Evolutionary conservation across 106 monocot species (phyloP).

Genomic region (Posidonia australis): DNA sequence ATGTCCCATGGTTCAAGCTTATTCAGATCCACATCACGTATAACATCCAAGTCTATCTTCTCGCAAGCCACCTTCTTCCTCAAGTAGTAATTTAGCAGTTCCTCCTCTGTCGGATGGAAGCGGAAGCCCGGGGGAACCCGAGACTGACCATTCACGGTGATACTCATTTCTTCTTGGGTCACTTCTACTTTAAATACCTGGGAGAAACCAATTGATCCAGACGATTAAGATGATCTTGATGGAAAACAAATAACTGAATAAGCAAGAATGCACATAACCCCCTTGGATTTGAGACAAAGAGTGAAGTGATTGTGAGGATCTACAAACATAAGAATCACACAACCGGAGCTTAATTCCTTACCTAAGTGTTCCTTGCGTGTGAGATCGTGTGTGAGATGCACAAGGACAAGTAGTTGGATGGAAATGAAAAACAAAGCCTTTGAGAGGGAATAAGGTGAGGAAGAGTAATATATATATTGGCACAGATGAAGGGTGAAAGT

Average conservation of each 20-base stretch:
- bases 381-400: neutral
- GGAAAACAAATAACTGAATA: too few species aligned
- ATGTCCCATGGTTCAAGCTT: conserved; percentile 99
- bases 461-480: conserved; percentile 4
- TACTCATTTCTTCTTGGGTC: conserved; percentile 47
- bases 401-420: neutral
- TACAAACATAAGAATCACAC: too few species aligned
- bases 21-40: conserved; percentile 86
- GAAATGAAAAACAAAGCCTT: neutral
- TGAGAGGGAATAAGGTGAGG: neutral
- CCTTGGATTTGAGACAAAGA: too few species aligned
- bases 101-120: conserved; percentile 94
- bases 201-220: neutral
- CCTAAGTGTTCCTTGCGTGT: neutral
- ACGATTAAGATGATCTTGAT: neutral
- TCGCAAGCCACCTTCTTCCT: conserved; percentile 69
- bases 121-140: conserved; percentile 86
- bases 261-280: too few species aligned
- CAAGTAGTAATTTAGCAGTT: conserved; percentile 84
- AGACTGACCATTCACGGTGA: conserved; percentile 77
- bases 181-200: neutral
- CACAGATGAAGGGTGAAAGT: neutral
- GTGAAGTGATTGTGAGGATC: too few species aligned
- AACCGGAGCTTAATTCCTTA: too few species aligned
- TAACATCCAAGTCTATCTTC: conserved; percentile 85